These are phyloP conservation scores for Darksidea phi DNA, from an alignment of 495 filamentous ascomycete genomes.

Conservation along the genomic window DNA sequence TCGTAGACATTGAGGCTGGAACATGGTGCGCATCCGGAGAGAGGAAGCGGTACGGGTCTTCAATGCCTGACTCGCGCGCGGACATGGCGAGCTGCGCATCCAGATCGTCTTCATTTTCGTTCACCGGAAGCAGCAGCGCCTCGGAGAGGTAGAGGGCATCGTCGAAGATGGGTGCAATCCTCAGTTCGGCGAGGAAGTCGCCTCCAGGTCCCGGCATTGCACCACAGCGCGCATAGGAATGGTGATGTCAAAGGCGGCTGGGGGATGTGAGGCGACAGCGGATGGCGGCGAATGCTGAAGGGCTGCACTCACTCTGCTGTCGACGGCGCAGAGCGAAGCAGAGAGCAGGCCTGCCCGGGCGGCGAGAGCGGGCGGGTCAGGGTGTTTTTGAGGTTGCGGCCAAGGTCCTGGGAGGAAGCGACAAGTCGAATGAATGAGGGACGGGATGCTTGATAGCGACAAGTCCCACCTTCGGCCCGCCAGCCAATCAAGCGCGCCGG, in stretches of 20 bases:
- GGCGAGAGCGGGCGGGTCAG: conserved; percentile 1
- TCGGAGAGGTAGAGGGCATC: conserved; percentile 27
- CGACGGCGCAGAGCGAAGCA: neutral
- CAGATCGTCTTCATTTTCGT: conserved; percentile 28
- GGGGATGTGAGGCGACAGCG: neutral
- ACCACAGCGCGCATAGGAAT: conserved; percentile 22
- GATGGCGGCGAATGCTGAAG: neutral
- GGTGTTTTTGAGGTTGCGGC: neutral
- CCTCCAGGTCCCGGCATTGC: conserved; percentile 16
- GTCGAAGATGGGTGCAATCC: conserved; percentile 28
- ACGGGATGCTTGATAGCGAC: neutral
- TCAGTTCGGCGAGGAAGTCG: conserved; percentile 19
- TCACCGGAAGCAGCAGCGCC: conserved; percentile 13
- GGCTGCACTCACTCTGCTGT: neutral
- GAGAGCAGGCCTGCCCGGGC: neutral
- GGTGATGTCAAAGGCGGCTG: conserved; percentile 20
- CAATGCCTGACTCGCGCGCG: conserved; percentile 33
- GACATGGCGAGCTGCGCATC: conserved; percentile 28
- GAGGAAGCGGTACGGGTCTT: conserved; percentile 29
- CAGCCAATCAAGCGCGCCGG: neutral
- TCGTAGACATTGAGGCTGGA: conserved; percentile 21
- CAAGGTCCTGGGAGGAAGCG: neutral
- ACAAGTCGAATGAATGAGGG: neutral
- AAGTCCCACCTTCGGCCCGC: neutral
- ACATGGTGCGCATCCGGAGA: conserved; percentile 22